Percentiles rank a stretch among this genome's conserved stretches.
phyloP scores from a whole-genome alignment of 306 rosid species.

The Malus asiatica region DNA sequence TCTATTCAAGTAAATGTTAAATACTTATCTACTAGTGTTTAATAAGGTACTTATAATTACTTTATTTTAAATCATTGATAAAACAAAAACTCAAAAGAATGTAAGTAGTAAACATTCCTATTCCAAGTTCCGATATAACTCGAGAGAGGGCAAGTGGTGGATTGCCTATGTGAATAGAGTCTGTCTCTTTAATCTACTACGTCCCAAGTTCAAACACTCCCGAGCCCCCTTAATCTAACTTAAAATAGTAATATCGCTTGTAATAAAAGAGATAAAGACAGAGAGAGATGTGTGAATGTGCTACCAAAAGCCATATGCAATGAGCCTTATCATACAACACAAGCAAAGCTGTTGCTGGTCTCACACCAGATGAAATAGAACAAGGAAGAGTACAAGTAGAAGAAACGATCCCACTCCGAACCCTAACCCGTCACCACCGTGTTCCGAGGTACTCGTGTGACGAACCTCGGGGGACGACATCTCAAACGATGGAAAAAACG shows the following conservation, averaged over 20 bases:
- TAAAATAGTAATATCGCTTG: background rate
- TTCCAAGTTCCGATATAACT: background rate
- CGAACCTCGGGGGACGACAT: conserved; percentile 4
- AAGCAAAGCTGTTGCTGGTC: background rate
- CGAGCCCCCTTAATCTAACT: background rate
- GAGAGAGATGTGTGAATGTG: background rate
- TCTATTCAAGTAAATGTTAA: background rate
- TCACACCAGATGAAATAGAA: conserved; percentile 30
- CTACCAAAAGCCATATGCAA: background rate
- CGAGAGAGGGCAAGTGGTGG: too few relatives aligned
- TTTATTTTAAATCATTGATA: background rate
- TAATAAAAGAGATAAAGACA: background rate
- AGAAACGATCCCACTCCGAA: conserved; percentile 28
- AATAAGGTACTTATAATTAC: background rate
- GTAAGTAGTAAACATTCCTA: background rate
- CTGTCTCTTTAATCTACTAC: too few relatives aligned
- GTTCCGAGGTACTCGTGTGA: background rate
- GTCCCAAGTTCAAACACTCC: background rate
- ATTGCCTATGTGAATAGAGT: background rate
- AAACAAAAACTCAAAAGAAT: background rate
- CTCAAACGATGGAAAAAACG: conserved; percentile 15
- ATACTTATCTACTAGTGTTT: background rate
- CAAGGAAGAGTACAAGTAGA: conserved; percentile 27
- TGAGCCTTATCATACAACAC: background rate
- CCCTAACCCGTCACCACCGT: conserved; percentile 21